Percentiles rank a stretch among this genome's conserved stretches.
phyloP scores from a whole-genome alignment of 768 basidiomycete species.

The Mycena polygramma region DNA sequence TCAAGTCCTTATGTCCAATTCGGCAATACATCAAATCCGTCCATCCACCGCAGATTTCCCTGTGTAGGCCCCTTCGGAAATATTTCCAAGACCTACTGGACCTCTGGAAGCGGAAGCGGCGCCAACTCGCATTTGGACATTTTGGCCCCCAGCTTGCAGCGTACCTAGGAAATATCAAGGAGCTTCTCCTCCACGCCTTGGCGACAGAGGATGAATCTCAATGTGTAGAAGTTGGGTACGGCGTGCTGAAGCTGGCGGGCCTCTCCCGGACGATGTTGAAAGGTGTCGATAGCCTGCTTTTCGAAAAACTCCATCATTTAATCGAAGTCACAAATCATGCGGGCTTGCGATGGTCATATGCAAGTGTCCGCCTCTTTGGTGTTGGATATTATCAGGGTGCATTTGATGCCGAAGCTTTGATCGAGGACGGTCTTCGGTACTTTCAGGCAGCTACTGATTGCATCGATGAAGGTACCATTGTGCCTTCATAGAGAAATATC shows the following conservation, averaged over 20 bases:
- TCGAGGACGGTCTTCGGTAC: conserved; percentile 1
- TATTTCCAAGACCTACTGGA: conserved; percentile 10
- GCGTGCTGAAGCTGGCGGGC: neutral
- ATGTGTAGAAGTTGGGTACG: neutral
- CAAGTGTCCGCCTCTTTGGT: neutral
- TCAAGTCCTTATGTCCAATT: conserved; percentile 14
- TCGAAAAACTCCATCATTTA: neutral
- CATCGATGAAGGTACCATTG: neutral
- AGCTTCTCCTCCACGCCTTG: neutral
- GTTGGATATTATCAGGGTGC: neutral
- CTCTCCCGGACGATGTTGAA: conserved; percentile 5
- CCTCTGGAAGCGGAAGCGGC: neutral
- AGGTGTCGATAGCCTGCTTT: neutral
- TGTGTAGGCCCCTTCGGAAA: neutral
- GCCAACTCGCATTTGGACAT: neutral
- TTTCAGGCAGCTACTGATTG: neutral
- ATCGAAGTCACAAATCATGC: conserved; percentile 2
- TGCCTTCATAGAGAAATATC: neutral
- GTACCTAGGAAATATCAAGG: conserved; percentile 14
- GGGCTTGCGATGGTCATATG: conserved; percentile 16
- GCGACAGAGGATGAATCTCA: neutral
- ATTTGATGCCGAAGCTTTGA: neutral
- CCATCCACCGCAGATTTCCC: neutral
- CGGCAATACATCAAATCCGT: conserved; percentile 7
- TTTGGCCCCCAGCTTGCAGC: neutral